Evolutionary conservation across 208 protist species (phyloP), one percentile per base, ranked within the genome.

Genomic region (Leishmania tropica): DNA sequence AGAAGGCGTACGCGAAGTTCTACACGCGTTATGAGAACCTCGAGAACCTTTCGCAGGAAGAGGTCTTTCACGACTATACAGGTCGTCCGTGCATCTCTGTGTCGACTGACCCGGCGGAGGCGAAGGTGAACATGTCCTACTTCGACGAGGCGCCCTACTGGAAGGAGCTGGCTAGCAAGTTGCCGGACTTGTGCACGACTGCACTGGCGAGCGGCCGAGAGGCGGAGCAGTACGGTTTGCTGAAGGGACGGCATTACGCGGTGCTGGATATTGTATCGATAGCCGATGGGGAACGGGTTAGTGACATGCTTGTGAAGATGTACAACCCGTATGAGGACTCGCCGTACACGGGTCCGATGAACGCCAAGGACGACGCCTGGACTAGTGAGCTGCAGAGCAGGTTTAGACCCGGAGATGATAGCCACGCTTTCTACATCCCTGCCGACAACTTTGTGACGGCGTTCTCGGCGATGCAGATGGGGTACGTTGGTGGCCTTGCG

Each of bases 1-100:
- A 91, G 83, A 91, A 91, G 88, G 88, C 93, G 51, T 94, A 96
- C 84, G 93, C 93, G 53, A 96, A 96, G 86, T 93, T 95, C 81
- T 95, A 96, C 90, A 93, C 87, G 35, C 77, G 86, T n/a, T 96
- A 93, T 72, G 48, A 90, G 5, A 92, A 92, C 76, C 45, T 96
- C 48, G 89, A 91, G 51, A 82, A 85, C 31, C 84, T 89, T 62
- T 84, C 87, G 37, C 85, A 92, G 75, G 83, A 86, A 48, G 93
- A 96, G 80, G 75, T 88, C 31, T 90, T 92, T 51, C 85, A 94
- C 78, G 91, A 96, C 85, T 87, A 90, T 70, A 92, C 90, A 47
- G 91, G 93, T 24, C 85, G 76, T 19, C 89, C 92, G 21, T 83
- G 91, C n/a, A 58, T 93, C 28, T 81, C 75, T 74, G 84, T 88